These are phyloP conservation scores for Puccinellia tenuiflora DNA, from an alignment of 176 grass and related monocot species.

Conservation along the genomic window DNA sequence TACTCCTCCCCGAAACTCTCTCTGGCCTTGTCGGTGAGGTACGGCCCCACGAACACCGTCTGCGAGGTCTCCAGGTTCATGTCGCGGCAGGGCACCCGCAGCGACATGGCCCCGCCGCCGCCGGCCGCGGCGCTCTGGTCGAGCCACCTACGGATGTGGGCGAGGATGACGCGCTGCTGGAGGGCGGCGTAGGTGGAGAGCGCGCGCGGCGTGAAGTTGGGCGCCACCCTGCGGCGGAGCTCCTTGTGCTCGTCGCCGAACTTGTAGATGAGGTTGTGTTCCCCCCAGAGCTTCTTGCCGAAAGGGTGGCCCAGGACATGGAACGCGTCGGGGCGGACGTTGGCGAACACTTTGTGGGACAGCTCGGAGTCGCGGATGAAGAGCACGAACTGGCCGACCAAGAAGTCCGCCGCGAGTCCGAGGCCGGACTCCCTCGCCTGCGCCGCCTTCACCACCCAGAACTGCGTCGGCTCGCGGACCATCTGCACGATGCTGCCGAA, in stretches of 20 bases:
- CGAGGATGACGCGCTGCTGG: slow-evolving; percentile 59
- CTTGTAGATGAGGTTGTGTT: slow-evolving; percentile 89
- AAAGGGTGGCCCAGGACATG: slow-evolving; percentile 75
- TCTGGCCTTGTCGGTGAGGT: slow-evolving; percentile 44
- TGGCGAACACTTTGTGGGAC: slow-evolving; percentile 69
- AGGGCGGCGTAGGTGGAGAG: slow-evolving; percentile 56
- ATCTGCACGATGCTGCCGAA: slow-evolving; percentile 50
- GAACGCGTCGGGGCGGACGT: slow-evolving; percentile 74
- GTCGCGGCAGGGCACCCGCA: slow-evolving; percentile 72
- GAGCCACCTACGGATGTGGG: slow-evolving; percentile 49
- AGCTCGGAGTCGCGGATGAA: slow-evolving; percentile 66
- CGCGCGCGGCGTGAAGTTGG: slow-evolving; percentile 63
- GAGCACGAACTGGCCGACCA: slow-evolving; percentile 62
- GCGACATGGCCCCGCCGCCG: slow-evolving; percentile 1
- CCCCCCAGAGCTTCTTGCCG: slow-evolving; percentile 70
- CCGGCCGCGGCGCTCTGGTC: not conserved
- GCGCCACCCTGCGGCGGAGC: slow-evolving; percentile 53
- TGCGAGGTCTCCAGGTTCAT: slow-evolving; percentile 97
- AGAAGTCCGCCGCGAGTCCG: slow-evolving; percentile 55
- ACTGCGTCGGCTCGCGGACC: slow-evolving; percentile 47
- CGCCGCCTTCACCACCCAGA: slow-evolving; percentile 48
- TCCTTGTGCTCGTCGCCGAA: slow-evolving; percentile 70
- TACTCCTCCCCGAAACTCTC: slow-evolving; percentile 61
- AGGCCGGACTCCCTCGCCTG: slow-evolving; percentile 37
- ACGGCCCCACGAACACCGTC: slow-evolving; percentile 73